Evolutionary conservation across 2,329 filamentous ascomycete genomes (phyloP).

Genomic region (Metarhizium album): DNA sequence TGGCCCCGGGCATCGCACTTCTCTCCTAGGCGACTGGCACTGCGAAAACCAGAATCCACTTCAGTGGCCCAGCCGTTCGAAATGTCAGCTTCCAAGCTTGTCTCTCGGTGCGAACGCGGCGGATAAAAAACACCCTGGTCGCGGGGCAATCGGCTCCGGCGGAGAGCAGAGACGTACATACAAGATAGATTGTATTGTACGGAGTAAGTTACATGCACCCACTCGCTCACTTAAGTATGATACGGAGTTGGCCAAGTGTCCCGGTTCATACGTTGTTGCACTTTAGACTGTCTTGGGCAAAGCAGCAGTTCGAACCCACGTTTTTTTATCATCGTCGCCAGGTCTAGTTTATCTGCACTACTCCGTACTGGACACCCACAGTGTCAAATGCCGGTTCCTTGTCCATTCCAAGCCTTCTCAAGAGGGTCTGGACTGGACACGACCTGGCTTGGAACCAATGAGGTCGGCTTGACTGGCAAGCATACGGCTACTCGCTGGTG

Average conservation of each 20-base stretch:
- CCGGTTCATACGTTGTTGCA: no score
- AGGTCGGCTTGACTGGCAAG: background rate
- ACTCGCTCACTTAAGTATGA: no score
- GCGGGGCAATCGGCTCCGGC: constrained; percentile 6
- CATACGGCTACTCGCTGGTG: no score
- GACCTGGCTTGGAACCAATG: background rate
- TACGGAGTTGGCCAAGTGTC: no score
- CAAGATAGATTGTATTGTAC: background rate
- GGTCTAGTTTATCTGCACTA: background rate
- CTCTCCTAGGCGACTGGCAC: background rate
- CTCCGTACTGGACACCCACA: background rate
- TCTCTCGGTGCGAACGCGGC: constrained; percentile 3
- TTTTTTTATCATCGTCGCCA: no score
- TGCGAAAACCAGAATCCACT: background rate
- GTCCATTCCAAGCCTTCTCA: background rate
- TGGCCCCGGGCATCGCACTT: background rate
- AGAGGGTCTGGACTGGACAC: background rate
- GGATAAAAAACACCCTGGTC: constrained; percentile 1
- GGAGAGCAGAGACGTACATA: background rate
- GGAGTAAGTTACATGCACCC: background rate
- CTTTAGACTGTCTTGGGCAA: no score
- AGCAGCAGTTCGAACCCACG: no score
- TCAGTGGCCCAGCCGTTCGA: background rate
- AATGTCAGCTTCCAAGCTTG: background rate
- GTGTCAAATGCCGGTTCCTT: background rate